These are phyloP conservation scores for Perkinsela sp. DNA, from an alignment of 208 protist species.

Conservation along the genomic window DNA sequence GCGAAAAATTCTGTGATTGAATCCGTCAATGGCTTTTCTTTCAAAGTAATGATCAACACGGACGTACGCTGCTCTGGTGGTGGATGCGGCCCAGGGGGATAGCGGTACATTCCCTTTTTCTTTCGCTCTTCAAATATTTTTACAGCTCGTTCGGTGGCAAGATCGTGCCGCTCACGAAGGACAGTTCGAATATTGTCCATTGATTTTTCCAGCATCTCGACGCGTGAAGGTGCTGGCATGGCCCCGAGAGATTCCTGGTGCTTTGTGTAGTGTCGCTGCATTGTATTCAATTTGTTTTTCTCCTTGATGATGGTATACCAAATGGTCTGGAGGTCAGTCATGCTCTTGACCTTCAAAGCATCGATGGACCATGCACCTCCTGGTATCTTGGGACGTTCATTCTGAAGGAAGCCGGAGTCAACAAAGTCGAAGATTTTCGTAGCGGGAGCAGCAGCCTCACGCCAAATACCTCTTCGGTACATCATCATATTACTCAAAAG, in stretches of 20 bases:
- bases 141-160: constrained; percentile 21
- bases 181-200: constrained; percentile 44
- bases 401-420: constrained; percentile 52
- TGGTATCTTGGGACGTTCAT: constrained; percentile 42
- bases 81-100: constrained; percentile 41
- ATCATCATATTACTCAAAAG: no score
- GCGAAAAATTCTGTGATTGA: constrained; percentile 35
- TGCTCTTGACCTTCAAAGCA: constrained; percentile 44
- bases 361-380: constrained; percentile 52
- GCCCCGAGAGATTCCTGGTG: constrained; percentile 62
- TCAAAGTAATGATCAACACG: constrained; percentile 26
- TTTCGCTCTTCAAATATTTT: constrained; percentile 35
- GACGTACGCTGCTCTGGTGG: constrained; percentile 22
- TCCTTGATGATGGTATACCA: constrained; percentile 67
- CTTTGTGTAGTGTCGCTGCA: constrained; percentile 44
- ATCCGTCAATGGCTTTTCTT: constrained; percentile 23
- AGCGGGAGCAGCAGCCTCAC: no score
- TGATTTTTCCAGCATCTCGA: constrained; percentile 44
- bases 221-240: constrained; percentile 44
- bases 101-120: constrained; percentile 29
- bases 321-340: constrained; percentile 65
- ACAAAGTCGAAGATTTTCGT: constrained; percentile 24
- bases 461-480: no score
- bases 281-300: constrained; percentile 55
- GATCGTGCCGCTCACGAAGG: constrained; percentile 39